Base-by-base conservation (phyloP, 2,329 filamentous ascomycete species). In the Purpureocillium takamizusanense region DNA sequence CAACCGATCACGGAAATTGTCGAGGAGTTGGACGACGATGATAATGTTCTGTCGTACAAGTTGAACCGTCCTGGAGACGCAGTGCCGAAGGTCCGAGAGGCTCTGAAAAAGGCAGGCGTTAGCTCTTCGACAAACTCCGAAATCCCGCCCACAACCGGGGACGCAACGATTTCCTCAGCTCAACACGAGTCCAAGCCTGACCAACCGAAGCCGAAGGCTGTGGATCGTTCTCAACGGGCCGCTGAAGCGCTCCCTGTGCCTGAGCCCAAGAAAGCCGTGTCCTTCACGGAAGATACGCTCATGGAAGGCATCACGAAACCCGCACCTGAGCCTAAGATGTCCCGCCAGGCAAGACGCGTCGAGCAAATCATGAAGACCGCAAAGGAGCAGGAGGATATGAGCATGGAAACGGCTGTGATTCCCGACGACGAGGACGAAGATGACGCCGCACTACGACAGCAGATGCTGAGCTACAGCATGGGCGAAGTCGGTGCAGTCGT, bases 381-480 rank as follows among this genome's bases (percentile, higher is more conserved):
- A 21, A 72, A 65, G 45, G 66, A 74, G 15, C 70, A 77, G 46
- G 72, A 80, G 47, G 57, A 54, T 9, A 59, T 69, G 23, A 59
- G 64, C 21, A 54, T 57, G 31, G 58, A 67, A 25, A 53, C 66
- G 23, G 56, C 63, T 2, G 64, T 87, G 11, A 72, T 84, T 12
- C 83, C 87, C 2, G 72, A 81, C 1, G 74, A 84, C 37, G 92
- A 98, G 51, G 77, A 82, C 0, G 69, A 75, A 11, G 88, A 94
- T 47, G 90, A 95, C 45, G 84, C 87, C 4, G 74, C 74, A 25
- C 61, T 95, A 17, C 81, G 92, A 6, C 77, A 81, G 41, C 81
- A 95, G 53, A 97, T 98, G 89, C 70, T 97, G 7, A 74, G 85
- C 45, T 98, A 97, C 55, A 82, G 86, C 44, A 72, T 95, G 60